A percentile compares a stretch with the other conserved stretches of the same genome.
phyloP scores from a whole-genome alignment of 2,329 filamentous ascomycete species.

The Neopestalotiopsis clavispora region DNA sequence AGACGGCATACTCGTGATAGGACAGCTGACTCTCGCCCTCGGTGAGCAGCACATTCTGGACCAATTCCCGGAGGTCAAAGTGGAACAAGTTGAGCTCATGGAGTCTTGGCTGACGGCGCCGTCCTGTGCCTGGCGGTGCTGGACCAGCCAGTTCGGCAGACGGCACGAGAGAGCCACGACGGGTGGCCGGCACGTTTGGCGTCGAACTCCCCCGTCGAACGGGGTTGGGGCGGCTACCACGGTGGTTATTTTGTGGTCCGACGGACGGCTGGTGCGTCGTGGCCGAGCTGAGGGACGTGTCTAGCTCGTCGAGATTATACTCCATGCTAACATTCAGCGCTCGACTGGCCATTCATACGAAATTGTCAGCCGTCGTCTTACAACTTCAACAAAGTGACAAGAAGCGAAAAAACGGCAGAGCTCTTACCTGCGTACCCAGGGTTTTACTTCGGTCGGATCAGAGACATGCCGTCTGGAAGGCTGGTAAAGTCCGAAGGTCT shows the following conservation, averaged over 20 bases:
- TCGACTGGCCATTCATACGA: background rate
- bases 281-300: slow-evolving; percentile 31
- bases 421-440: background rate
- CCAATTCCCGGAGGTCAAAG: slow-evolving; percentile 34
- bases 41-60: slow-evolving; percentile 28
- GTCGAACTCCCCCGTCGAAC: slow-evolving; percentile 3
- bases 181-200: slow-evolving; percentile 28
- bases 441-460: background rate
- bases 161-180: slow-evolving; percentile 32
- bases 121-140: background rate
- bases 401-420: background rate
- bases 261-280: slow-evolving; percentile 26
- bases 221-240: slow-evolving; percentile 21
- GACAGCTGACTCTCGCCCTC: slow-evolving; percentile 31
- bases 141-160: slow-evolving; percentile 6
- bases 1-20: slow-evolving; percentile 38
- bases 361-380: background rate
- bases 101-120: slow-evolving; percentile 17
- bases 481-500: slow-evolving; percentile 2
- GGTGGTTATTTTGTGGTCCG: slow-evolving; percentile 19
- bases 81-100: slow-evolving; percentile 31
- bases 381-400: background rate
- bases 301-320: slow-evolving; percentile 35
- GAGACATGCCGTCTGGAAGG: background rate
- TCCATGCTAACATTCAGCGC: slow-evolving; percentile 23